Percentiles rank a stretch among this genome's conserved stretches.
Conservation (phyloP, 805 yeast species). For the Monosporozyma yasuniensis region DNA sequence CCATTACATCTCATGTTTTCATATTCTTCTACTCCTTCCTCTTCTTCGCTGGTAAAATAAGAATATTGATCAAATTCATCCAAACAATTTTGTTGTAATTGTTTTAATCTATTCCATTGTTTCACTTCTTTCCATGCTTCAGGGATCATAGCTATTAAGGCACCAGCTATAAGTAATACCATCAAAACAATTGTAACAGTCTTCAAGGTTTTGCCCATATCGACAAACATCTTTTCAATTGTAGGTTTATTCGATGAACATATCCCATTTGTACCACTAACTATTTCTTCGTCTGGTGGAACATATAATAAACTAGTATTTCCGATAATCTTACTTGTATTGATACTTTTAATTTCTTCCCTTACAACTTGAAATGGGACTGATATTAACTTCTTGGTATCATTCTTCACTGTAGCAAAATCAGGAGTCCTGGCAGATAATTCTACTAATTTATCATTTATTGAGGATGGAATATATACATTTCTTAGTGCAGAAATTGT, state of each 20-base stretch:
- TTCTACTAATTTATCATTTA: constrained; percentile 46
- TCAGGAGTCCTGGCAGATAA: constrained; percentile 51
- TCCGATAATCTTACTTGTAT: constrained; percentile 21
- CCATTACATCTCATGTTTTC: neutral
- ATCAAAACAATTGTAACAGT: constrained; percentile 34
- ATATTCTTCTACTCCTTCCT: neutral
- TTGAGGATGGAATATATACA: constrained; percentile 55
- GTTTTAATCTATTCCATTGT: constrained; percentile 40
- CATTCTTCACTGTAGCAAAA: constrained; percentile 54
- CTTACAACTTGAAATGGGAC: constrained; percentile 51
- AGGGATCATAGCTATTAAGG: constrained; percentile 37
- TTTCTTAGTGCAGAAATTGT: constrained; percentile 48
- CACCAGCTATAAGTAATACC: constrained; percentile 32
- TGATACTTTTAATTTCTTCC: constrained; percentile 30
- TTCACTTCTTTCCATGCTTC: constrained; percentile 38
- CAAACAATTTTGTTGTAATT: constrained; percentile 25
- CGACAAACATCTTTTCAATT: constrained; percentile 34
- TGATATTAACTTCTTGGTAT: constrained; percentile 44
- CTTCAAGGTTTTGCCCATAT: constrained; percentile 28
- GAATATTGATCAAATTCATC: neutral
- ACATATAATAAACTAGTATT: constrained; percentile 29
- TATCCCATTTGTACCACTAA: constrained; percentile 21
- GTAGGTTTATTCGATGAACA: constrained; percentile 35
- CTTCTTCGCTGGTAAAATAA: neutral
- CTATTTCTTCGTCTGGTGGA: constrained; percentile 29